phyloP scores from a whole-genome alignment of 345 rosid species.

The Moricandia arvensis region DNA sequence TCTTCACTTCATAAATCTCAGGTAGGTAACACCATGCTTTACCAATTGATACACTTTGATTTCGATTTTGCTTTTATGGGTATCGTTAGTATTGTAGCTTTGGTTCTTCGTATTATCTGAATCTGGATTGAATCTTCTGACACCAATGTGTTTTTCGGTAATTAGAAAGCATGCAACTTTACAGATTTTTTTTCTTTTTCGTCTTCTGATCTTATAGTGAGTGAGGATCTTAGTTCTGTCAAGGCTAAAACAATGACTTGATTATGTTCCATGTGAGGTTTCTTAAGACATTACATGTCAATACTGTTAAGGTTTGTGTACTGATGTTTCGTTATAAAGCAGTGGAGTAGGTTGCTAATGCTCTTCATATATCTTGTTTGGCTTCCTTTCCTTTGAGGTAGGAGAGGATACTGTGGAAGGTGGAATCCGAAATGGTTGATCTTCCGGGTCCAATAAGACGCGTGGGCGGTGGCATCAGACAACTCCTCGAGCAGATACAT shows the following conservation, averaged over 20 bases:
- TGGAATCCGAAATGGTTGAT: slow-evolving; percentile 24
- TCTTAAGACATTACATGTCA: neutral
- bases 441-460: slow-evolving; percentile 21
- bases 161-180: slow-evolving; percentile 7
- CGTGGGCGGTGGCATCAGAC: slow-evolving; percentile 16
- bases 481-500: slow-evolving; percentile 22
- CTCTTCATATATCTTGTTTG: neutral
- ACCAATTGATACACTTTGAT: no score
- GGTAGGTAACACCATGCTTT: no score
- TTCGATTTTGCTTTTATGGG: neutral
- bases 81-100: neutral
- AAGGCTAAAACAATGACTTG: neutral
- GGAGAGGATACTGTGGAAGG: slow-evolving; percentile 13
- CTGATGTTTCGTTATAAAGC: neutral
- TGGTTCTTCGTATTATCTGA: neutral
- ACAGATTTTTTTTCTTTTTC: neutral
- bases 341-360: neutral
- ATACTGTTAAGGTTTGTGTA: neutral
- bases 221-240: neutral
- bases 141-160: neutral
- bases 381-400: neutral
- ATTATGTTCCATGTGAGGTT: neutral
- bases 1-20: no score
- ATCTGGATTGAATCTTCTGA: neutral
- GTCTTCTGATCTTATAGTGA: neutral